Percentiles rank a stretch among this genome's conserved stretches.
Evolutionary conservation across 163 green algal genomes (phyloP).

Genomic region (Scenedesmus sp.): DNA sequence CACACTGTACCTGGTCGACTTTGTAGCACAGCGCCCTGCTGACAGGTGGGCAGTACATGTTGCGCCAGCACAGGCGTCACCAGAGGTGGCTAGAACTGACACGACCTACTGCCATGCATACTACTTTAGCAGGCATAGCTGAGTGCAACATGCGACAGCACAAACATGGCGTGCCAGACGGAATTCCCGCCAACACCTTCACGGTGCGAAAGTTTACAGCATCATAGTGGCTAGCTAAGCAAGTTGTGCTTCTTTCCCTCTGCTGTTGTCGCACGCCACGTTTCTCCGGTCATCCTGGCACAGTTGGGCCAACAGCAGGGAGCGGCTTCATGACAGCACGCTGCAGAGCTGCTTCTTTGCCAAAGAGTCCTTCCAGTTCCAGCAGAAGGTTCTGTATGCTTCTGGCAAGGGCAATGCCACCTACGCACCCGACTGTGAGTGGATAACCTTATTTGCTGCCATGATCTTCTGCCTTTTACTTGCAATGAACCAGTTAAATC

Average conservation of each 20-base stretch:
- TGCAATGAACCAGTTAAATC: no score
- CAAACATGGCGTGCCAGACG: no score
- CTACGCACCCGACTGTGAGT: conserved; percentile 3
- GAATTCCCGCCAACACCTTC: no score
- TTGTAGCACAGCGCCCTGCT: not conserved
- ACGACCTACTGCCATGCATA: no score
- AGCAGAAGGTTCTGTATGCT: conserved; percentile 7
- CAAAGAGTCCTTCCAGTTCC: not conserved
- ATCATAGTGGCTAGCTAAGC: not conserved
- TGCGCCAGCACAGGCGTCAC: no score
- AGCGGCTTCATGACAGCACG: not conserved
- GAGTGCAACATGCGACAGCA: no score
- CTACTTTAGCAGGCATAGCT: no score
- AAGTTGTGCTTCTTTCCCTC: not conserved
- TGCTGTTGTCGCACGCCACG: not conserved
- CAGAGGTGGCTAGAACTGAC: no score
- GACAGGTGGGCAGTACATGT: not conserved
- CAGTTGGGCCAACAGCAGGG: conserved; percentile 13
- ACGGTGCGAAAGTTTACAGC: no score
- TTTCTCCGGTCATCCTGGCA: not conserved
- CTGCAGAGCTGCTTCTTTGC: not conserved
- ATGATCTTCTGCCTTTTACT: no score
- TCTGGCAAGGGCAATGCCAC: not conserved
- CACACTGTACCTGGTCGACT: not conserved
- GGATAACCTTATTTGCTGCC: no score